Evolutionary conservation across 768 basidiomycete species (phyloP).

Genomic region (Clitopilus passeckerianus): DNA sequence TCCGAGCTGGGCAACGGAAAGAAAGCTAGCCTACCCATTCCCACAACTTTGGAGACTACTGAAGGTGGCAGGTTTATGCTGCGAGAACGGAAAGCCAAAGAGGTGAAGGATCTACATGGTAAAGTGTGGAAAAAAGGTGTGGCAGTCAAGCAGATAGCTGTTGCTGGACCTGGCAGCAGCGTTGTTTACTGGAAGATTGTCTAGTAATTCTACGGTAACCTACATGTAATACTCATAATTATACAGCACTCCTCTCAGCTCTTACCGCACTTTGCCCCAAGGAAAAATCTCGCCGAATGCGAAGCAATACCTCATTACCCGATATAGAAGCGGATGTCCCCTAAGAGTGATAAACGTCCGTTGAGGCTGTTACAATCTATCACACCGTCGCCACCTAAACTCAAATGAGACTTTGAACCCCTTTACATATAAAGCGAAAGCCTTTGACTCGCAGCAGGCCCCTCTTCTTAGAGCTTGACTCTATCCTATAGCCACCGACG

Average conservation of each 20-base stretch:
- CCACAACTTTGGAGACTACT: conserved; percentile 42
- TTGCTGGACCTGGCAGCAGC: conserved; percentile 60
- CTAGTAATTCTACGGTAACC: neutral
- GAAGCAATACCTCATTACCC: neutral
- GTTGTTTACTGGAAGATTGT: conserved; percentile 67
- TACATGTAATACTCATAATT: neutral
- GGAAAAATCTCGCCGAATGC: neutral
- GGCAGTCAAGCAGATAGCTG: conserved; percentile 59
- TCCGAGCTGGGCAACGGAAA: conserved; percentile 77
- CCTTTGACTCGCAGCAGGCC: conserved; percentile 3
- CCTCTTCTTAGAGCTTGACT: neutral
- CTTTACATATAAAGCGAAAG: conserved; percentile 1
- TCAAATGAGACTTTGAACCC: neutral
- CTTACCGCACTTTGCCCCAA: neutral
- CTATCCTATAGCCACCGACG: neutral
- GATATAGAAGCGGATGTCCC: neutral
- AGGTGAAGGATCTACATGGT: conserved; percentile 56
- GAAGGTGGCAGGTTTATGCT: conserved; percentile 61
- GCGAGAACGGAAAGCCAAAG: conserved; percentile 38
- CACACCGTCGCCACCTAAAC: neutral
- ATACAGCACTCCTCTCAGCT: neutral
- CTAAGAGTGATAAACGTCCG: neutral
- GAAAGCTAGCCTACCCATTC: conserved; percentile 51
- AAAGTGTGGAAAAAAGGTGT: conserved; percentile 55
- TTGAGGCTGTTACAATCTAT: neutral